Evolutionary conservation across 768 basidiomycete genomes (phyloP), one percentile per base, ranked within the genome.

Genomic region (Boletus rubescentipes): DNA sequence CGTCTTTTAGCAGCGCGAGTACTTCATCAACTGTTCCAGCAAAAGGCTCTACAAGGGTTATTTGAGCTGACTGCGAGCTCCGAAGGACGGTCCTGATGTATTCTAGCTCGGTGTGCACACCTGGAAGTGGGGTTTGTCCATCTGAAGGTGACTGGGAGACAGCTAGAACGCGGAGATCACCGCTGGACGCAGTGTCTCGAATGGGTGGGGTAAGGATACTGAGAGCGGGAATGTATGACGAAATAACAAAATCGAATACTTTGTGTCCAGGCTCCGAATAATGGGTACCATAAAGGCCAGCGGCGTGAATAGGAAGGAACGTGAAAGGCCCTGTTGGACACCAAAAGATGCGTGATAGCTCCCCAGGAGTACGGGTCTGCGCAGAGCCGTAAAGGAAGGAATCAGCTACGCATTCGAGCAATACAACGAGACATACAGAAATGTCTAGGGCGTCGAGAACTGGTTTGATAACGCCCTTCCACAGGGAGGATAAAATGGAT

Each of bases 211-310:
- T 10, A 20, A 69, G 52, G 4, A 67, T 53, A 39, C 49, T 36
- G 4, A 72, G 46, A 9, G 67, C 68, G 0, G 68, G 64, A 1
- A 60, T 59, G 46, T 71, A 71, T 8, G 71, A 71, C 6, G 31
- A 45, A 10, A 50, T 26, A 6, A 20, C 50, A 23, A 43, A 43
- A 18, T 51, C 31, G 10, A 35, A 51, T 16, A 53, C 30, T 29
- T 46, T 38, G 15, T 37, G 15, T 3, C 31, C 39, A 9, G 23
- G 51, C 5, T 46, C 31, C 9, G 20, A 39, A 21, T 21, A 21
- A 21, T 41, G 21, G 39, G 21, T 36, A 16, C 26, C 26, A 26
- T 36, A 36, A 11, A 36, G n/a, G 6, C 48, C 48, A n/a, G n/a
- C 39, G 4, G 48, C 39, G 15, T 49, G 39, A 18, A 38, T 39